Base-by-base conservation (phyloP, 306 rosid genomes). In the Lathyrus oleraceus region DNA sequence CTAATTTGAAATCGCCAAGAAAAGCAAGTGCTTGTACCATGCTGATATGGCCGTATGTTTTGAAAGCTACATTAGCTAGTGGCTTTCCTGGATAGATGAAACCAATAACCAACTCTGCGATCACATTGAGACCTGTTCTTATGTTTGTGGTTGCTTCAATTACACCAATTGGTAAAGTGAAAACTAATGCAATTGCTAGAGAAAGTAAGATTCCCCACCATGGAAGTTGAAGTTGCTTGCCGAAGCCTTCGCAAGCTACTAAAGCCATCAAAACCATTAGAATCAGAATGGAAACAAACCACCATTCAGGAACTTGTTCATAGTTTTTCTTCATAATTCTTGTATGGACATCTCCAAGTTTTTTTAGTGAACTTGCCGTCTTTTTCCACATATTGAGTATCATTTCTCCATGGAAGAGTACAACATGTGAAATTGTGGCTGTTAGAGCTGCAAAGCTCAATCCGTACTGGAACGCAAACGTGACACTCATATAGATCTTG, bases 171-270 rank as follows among this genome's bases (percentile, higher is more conserved):
- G 97, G 97, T 51, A 89, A 81, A 28, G 96, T 89, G 87, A 89
- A 89, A 47, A 70, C 5, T 1, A 87, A 49, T 38, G 96, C 96
- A 72, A 89, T 69, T 14, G 25, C 67, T 17, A 83, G 77, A 7
- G 96, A 85, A n/a, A 91, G 32, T 13, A 92, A 8, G 39, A 92
- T 36, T 54, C 97, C 96, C 97, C 96, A 92, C 85, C 88, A 89
- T 21, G 97, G 96, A 27, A 92, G 77, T 36, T 92, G 97, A 47
- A 92, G 96, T 59, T 92, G 96, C 65, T 79, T 65, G 54, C 72
- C 88, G 23, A 88, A 91, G 27, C 96, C 92, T 82, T 85, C 87
- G 64, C 97, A 88, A 38, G 80, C 71, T 30, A 23, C 13, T 36
- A 87, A 54, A 20, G 87, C 60, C 40, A 88, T 85, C 16, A 47